phyloP scores from a whole-genome alignment of 169 alveolate genomes.

The Plasmodium cynomolgi region DNA sequence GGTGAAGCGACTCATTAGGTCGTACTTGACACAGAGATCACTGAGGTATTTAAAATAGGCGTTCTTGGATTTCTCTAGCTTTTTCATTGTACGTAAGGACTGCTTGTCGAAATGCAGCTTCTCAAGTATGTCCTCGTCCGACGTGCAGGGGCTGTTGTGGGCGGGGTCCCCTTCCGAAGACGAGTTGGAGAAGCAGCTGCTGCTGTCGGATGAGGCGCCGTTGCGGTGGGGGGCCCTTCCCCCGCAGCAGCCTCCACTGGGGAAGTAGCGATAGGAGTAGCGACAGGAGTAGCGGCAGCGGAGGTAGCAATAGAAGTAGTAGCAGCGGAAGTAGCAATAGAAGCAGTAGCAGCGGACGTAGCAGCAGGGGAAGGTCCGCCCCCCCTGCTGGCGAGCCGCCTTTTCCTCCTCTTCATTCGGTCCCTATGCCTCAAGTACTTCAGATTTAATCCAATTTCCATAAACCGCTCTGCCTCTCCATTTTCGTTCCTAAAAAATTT shows the following conservation, averaged over 20 bases:
- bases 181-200: slow-evolving; percentile 22
- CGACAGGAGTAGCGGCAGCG: not conserved
- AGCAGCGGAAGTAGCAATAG: not conserved
- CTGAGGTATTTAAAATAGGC: slow-evolving; percentile 24
- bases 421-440: slow-evolving; percentile 17
- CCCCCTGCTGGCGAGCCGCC: not conserved
- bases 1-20: slow-evolving; percentile 10
- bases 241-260: not conserved
- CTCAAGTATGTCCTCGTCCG: slow-evolving; percentile 22
- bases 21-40: not conserved
- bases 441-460: slow-evolving; percentile 19
- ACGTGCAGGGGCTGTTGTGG: not conserved
- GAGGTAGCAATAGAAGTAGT: not conserved
- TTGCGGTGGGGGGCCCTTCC: not conserved
- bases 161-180: not conserved
- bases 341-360: no score
- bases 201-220: slow-evolving; percentile 13
- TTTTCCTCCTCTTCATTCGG: not conserved
- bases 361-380: not conserved
- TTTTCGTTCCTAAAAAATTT: not conserved
- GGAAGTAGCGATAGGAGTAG: not conserved
- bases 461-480: not conserved
- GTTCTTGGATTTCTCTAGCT: slow-evolving; percentile 35
- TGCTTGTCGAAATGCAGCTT: not conserved
- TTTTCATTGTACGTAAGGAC: slow-evolving; percentile 5